Conservation (phyloP, 2,329 filamentous ascomycete genomes). For the Phyllosticta citriasiana region DNA sequence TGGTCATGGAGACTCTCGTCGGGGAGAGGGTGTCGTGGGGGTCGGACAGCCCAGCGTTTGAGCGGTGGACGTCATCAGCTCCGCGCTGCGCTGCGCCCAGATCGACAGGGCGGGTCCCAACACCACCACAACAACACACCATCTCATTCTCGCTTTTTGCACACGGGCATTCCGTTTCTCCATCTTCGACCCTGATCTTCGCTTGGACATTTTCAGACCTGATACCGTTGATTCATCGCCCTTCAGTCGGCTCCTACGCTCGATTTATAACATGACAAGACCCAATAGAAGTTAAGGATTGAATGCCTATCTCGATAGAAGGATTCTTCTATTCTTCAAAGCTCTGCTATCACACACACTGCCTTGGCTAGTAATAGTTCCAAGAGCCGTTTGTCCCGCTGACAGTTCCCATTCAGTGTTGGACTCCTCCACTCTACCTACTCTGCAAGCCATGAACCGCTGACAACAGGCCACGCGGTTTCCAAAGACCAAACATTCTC, state of each 20-base stretch:
- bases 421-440: background rate
- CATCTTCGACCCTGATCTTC: background rate
- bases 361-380: too few species aligned
- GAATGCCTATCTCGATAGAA: background rate
- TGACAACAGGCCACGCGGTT: background rate
- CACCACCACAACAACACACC: background rate
- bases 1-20: background rate
- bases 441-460: background rate
- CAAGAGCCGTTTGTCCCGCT: too few species aligned
- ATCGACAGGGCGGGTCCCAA: background rate
- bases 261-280: background rate
- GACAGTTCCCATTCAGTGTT: background rate
- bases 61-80: slow-evolving; percentile 9
- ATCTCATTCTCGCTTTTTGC: background rate
- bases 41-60: background rate
- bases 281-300: background rate
- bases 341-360: too few species aligned
- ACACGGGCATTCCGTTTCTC: background rate
- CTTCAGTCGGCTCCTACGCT: background rate
- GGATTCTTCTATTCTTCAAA: too few species aligned
- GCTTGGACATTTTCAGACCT: too few species aligned
- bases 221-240: background rate
- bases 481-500: background rate
- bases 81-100: background rate
- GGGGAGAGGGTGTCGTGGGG: background rate